Percentiles rank a stretch among this genome's conserved stretches.
phyloP scores from a whole-genome alignment of 108 stramenopile genomes.

The Schizochytrium sp. region DNA sequence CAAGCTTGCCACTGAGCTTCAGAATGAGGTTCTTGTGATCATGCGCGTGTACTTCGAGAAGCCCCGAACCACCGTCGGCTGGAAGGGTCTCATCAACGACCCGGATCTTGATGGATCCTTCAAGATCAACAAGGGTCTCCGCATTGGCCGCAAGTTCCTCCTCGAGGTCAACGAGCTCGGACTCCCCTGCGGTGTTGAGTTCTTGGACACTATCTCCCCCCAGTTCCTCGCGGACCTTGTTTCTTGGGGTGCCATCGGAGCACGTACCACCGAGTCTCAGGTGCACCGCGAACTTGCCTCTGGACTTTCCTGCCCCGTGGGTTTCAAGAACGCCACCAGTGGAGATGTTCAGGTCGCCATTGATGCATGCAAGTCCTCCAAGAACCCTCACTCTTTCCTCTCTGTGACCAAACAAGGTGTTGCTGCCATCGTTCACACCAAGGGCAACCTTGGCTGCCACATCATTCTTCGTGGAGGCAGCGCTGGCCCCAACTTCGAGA shows the following conservation, averaged over 20 bases:
- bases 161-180: constrained; percentile 58
- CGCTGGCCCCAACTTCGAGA: constrained; percentile 19
- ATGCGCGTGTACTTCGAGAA: constrained; percentile 61
- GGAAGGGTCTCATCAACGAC: constrained; percentile 58
- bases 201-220: constrained; percentile 47
- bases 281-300: constrained; percentile 58
- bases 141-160: constrained; percentile 40
- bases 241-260: constrained; percentile 56
- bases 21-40: constrained; percentile 59
- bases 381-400: constrained; percentile 56
- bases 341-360: constrained; percentile 46
- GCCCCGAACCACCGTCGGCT: constrained; percentile 51
- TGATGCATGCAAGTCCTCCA: constrained; percentile 29
- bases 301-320: constrained; percentile 51
- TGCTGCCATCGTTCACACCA: constrained; percentile 43
- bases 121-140: constrained; percentile 60
- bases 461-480: constrained; percentile 49
- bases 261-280: constrained; percentile 55
- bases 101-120: constrained; percentile 47
- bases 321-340: constrained; percentile 57
- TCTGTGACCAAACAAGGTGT: constrained; percentile 40
- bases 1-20: not conserved
- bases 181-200: constrained; percentile 28
- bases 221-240: constrained; percentile 36
- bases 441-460: constrained; percentile 51